Evolutionary conservation across 2,329 filamentous ascomycete genomes (phyloP), one percentile per base, ranked within the genome.

Genomic region (Didymella keratinophila): DNA sequence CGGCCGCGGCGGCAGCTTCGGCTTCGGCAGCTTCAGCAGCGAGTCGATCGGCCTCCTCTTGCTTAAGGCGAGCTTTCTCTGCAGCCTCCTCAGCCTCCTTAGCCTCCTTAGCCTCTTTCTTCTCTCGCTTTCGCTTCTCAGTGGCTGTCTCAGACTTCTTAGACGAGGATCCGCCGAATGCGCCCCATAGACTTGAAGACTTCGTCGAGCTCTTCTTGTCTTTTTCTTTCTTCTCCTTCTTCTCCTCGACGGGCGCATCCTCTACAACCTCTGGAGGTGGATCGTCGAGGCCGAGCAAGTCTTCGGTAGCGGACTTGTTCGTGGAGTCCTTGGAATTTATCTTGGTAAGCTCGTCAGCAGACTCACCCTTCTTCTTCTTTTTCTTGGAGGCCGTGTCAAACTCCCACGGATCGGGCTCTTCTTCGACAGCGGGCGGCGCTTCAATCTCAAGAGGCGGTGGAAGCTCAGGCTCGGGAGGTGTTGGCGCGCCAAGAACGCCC

Each of bases 391-490:
- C 63, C 18, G 65, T 54, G 25, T 59, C 51, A 34, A 65, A 55
- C 16, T 69, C 69, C 68, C 71, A 74, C 16, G 64, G 50, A 36
- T 74, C 70, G 23, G 79, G 75, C 36, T 80, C 73, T 36, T 76
- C 69, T 64, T 78, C 81, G 65, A 64, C 71, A 1, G 59, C 55
- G 11, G 73, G 74, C 52, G 73, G 71, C 4, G 73, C 72, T 59
- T 76, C 75, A 12, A 89, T 85, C 60, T 83, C 79, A 39, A 86
- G 84, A 0, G 86, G 83, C 0, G 84, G 84, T 8, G 72, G 72
- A 28, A 75, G 48, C 21, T 71, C 70, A 25, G 66, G 64, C 36
- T 71, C 72, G 60, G 82, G 78, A 55, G 78, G 80, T 61, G 83
- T 78, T 63, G 82, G 76, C 34, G 80, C 78, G 58, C 78, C 78